A percentile compares a stretch with the other conserved stretches of the same genome.
Conservation (phyloP, 2,329 filamentous ascomycete species). For the Diaporthe vaccinii region DNA sequence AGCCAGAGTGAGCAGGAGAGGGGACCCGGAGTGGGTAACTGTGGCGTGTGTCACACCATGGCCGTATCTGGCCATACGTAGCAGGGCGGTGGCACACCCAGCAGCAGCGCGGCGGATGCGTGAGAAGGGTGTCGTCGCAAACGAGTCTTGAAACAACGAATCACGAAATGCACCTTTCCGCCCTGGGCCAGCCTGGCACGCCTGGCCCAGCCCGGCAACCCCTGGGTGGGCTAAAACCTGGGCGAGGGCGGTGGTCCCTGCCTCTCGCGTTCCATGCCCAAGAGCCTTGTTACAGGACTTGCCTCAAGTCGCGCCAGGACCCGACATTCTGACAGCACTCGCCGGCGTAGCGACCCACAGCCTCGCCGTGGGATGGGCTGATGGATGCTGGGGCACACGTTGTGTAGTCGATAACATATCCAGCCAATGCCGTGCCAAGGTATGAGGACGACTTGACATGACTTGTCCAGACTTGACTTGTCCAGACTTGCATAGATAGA, state of each 20-base stretch:
- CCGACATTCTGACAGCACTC: constrained; percentile 35
- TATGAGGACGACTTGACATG: neutral
- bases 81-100: neutral
- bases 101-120: constrained; percentile 3
- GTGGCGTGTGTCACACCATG: constrained; percentile 25
- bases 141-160: constrained; percentile 39
- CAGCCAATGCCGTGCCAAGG: neutral
- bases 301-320: constrained; percentile 54
- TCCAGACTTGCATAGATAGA: neutral
- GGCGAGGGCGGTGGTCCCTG: constrained; percentile 14
- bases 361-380: neutral
- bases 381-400: neutral
- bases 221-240: constrained; percentile 35
- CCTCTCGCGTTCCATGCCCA: constrained; percentile 22
- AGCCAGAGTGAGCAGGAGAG: neutral
- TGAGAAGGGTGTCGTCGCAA: constrained; percentile 9
- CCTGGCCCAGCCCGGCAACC: constrained; percentile 13
- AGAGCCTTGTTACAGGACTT: constrained; percentile 52
- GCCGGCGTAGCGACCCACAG: constrained; percentile 20
- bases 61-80: constrained; percentile 1
- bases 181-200: constrained; percentile 24
- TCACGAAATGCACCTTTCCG: constrained; percentile 30
- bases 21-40: neutral
- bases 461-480: neutral
- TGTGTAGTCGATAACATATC: neutral